A percentile compares a stretch with the other conserved stretches of the same genome.
phyloP scores from a whole-genome alignment of 495 filamentous ascomycete genomes.

The Penicillium cinerascens region DNA sequence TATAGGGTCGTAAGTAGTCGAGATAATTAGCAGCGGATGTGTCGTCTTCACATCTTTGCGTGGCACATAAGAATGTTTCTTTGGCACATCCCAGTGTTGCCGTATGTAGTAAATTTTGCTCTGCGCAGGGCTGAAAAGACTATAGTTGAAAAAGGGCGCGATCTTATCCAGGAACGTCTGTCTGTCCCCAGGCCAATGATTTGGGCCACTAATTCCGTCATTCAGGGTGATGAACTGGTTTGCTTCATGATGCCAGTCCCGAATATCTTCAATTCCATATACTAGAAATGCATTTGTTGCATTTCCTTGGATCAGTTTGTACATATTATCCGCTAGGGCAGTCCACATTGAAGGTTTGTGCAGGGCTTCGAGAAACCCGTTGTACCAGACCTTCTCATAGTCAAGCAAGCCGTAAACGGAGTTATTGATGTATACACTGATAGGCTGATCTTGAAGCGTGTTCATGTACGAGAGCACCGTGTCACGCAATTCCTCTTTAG shows the following conservation, averaged over 20 bases:
- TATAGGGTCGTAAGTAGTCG: slow-evolving; percentile 44
- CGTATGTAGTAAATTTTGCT: slow-evolving; percentile 29
- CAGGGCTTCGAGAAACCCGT: slow-evolving; percentile 36
- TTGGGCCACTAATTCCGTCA: slow-evolving; percentile 4
- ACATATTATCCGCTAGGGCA: slow-evolving; percentile 31
- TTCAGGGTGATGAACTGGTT: slow-evolving; percentile 6
- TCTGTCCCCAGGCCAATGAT: slow-evolving; percentile 7
- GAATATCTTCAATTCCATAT: slow-evolving; percentile 24
- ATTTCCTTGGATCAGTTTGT: slow-evolving; percentile 36
- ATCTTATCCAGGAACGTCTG: slow-evolving; percentile 1
- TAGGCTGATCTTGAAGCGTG: slow-evolving; percentile 27
- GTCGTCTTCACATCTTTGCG: slow-evolving; percentile 27
- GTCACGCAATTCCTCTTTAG: slow-evolving; percentile 29
- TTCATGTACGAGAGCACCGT: slow-evolving; percentile 22
- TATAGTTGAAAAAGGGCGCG: slow-evolving; percentile 6
- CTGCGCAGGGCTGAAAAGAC: slow-evolving; percentile 8
- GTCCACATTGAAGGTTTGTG: slow-evolving; percentile 35
- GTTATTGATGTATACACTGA: slow-evolving; percentile 41
- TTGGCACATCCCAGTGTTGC: slow-evolving; percentile 36
- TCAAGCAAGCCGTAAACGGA: slow-evolving; percentile 34
- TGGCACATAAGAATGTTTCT: slow-evolving; percentile 37
- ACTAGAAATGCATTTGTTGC: slow-evolving; percentile 36
- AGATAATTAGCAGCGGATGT: slow-evolving; percentile 38
- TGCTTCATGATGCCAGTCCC: background rate
- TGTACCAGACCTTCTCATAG: slow-evolving; percentile 30